These are phyloP conservation scores for Termitomyces sp. DNA, from an alignment of 768 basidiomycete species.

Conservation along the genomic window DNA sequence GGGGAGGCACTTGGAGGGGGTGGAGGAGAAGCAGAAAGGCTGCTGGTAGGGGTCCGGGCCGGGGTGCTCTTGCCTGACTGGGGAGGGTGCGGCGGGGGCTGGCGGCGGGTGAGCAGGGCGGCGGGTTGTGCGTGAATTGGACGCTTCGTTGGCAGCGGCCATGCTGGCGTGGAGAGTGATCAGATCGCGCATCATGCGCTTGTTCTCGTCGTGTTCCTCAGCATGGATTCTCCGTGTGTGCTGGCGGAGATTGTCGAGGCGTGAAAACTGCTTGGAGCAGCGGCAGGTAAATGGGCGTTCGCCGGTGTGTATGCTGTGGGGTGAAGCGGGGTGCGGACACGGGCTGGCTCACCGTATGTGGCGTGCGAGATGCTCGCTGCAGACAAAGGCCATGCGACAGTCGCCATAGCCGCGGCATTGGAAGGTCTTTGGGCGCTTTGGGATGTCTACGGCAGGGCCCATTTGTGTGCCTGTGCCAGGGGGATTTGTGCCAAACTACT, in stretches of 20 bases:
- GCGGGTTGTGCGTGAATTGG: slow-evolving; percentile 9
- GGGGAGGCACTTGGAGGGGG: slow-evolving; percentile 55
- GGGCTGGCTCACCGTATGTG: slow-evolving; percentile 63
- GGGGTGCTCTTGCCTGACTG: slow-evolving; percentile 39
- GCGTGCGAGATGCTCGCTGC: slow-evolving; percentile 92
- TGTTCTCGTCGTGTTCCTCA: slow-evolving; percentile 87
- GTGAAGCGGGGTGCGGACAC: neutral
- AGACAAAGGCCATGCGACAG: slow-evolving; percentile 93
- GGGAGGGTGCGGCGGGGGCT: neutral
- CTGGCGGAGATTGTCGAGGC: slow-evolving; percentile 95
- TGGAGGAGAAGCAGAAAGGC: slow-evolving; percentile 19
- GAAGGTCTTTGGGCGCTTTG: slow-evolving; percentile 86
- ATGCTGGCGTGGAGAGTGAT: slow-evolving; percentile 80
- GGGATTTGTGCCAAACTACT: slow-evolving; percentile 18
- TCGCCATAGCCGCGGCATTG: slow-evolving; percentile 94
- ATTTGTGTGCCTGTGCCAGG: slow-evolving; percentile 18
- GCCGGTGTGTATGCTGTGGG: slow-evolving; percentile 89
- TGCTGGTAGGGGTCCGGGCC: slow-evolving; percentile 8
- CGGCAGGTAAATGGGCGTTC: slow-evolving; percentile 96
- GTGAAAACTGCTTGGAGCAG: slow-evolving; percentile 91
- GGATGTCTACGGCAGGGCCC: no score
- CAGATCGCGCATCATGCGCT: slow-evolving; percentile 88
- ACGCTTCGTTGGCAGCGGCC: slow-evolving; percentile 50
- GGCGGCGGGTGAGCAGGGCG: neutral
- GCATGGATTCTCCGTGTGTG: slow-evolving; percentile 96